Conservation (phyloP, 371 early-diverging fungal species). For the Actinomucor elegans region DNA sequence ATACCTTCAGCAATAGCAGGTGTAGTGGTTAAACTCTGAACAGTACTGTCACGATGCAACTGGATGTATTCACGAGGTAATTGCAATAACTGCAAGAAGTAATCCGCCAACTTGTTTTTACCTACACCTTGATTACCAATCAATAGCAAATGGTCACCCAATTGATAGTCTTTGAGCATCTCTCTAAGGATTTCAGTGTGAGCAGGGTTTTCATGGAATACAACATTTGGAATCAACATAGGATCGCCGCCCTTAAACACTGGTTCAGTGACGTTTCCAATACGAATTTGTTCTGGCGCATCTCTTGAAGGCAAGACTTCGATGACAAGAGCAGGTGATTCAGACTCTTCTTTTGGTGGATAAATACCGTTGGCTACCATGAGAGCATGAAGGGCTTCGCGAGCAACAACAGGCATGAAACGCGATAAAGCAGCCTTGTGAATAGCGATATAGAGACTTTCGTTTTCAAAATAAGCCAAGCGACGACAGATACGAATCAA, state of each 20-base stretch:
- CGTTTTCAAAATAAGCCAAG: slow-evolving; percentile 67
- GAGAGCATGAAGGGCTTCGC: slow-evolving; percentile 66
- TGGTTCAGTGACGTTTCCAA: slow-evolving; percentile 58
- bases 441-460: slow-evolving; percentile 67
- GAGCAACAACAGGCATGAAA: slow-evolving; percentile 74
- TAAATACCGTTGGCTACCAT: slow-evolving; percentile 62
- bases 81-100: slow-evolving; percentile 71
- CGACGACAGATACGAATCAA: slow-evolving; percentile 78
- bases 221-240: slow-evolving; percentile 68
- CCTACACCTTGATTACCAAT: slow-evolving; percentile 87
- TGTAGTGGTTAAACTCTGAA: slow-evolving; percentile 76
- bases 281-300: slow-evolving; percentile 49
- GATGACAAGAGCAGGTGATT: slow-evolving; percentile 43
- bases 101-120: slow-evolving; percentile 82
- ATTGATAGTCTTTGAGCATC: slow-evolving; percentile 71
- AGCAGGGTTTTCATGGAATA: slow-evolving; percentile 77
- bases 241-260: slow-evolving; percentile 63
- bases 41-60: slow-evolving; percentile 83
- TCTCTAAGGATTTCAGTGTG: slow-evolving; percentile 72
- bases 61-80: slow-evolving; percentile 86
- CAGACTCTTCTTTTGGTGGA: slow-evolving; percentile 36
- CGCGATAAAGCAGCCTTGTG: slow-evolving; percentile 74
- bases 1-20: slow-evolving; percentile 78
- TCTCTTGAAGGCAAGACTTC: slow-evolving; percentile 58
- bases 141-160: slow-evolving; percentile 73